Evolutionary conservation across 169 alveolate genomes (phyloP).

Genomic region (Plasmodium malariae): DNA sequence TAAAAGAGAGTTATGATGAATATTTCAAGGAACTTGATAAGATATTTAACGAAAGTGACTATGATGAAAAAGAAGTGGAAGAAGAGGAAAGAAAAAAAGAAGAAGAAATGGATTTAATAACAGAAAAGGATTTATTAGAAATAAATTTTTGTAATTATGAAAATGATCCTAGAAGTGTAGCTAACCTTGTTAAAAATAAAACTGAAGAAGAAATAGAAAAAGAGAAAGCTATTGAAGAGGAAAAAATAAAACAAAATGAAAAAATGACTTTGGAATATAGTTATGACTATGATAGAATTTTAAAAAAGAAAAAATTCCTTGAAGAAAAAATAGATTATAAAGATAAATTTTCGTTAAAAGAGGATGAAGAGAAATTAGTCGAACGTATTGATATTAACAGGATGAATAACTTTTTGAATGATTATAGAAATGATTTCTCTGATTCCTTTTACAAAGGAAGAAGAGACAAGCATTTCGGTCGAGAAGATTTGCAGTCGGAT

Average conservation of each 20-base stretch:
- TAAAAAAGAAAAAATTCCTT: conserved; percentile 47
- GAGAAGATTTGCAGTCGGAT: conserved; percentile 17
- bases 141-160: conserved; percentile 68
- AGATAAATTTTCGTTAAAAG: conserved; percentile 36
- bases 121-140: conserved; percentile 51
- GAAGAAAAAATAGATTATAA: conserved; percentile 32
- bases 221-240: not conserved
- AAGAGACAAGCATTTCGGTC: conserved; percentile 37
- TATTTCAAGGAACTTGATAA: conserved; percentile 60
- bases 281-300: conserved; percentile 60
- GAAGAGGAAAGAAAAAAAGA: conserved; percentile 66
- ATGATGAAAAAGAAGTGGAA: conserved; percentile 51
- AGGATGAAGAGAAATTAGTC: conserved; percentile 20
- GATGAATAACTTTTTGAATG: conserved; percentile 45
- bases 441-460: conserved; percentile 44
- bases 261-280: conserved; percentile 27
- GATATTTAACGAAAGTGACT: conserved; percentile 51
- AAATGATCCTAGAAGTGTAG: conserved; percentile 65
- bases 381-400: conserved; percentile 5
- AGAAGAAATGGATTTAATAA: conserved; percentile 20
- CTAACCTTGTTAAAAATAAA: conserved; percentile 28
- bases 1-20: conserved; percentile 40
- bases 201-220: conserved; percentile 19
- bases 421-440: conserved; percentile 29
- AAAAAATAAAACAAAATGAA: not conserved